phyloP scores from a whole-genome alignment of 106 monocot species.

The Iris macrosiphon region DNA sequence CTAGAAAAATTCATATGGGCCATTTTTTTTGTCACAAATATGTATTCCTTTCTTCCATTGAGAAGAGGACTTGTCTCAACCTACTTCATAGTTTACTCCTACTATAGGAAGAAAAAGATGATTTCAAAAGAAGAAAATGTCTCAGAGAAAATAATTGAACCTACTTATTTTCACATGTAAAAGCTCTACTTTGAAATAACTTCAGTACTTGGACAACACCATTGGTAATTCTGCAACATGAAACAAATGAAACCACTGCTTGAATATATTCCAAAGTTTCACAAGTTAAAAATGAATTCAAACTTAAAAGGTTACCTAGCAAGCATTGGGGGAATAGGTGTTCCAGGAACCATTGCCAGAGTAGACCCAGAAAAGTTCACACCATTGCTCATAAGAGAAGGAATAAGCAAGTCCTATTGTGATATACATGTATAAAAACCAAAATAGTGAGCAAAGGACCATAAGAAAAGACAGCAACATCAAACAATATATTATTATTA shows the following conservation, averaged over 20 bases:
- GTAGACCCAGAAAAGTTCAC: constrained; percentile 59
- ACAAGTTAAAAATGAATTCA: neutral
- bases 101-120: too few relatives aligned
- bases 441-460: neutral
- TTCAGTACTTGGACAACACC: constrained; percentile 59
- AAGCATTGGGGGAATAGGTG: constrained; percentile 93
- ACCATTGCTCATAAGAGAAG: constrained; percentile 67
- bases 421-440: constrained; percentile 1
- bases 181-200: constrained; percentile 62
- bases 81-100: too few relatives aligned
- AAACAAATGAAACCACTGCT: constrained; percentile 1
- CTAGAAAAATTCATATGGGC: too few relatives aligned
- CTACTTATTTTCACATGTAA: constrained; percentile 99
- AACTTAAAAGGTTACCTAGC: constrained; percentile 42
- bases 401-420: constrained; percentile 82
- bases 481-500: too few relatives aligned
- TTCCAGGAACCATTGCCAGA: constrained; percentile 67
- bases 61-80: too few relatives aligned
- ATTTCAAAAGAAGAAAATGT: too few relatives aligned
- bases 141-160: constrained; percentile 13
- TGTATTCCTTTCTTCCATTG: too few relatives aligned
- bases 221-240: constrained; percentile 77
- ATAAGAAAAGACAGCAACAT: constrained; percentile 1
- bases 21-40: too few relatives aligned
- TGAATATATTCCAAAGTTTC: constrained; percentile 2